Conservation (phyloP, 257 asterid species). For the Rauvolfia tetraphylla region DNA sequence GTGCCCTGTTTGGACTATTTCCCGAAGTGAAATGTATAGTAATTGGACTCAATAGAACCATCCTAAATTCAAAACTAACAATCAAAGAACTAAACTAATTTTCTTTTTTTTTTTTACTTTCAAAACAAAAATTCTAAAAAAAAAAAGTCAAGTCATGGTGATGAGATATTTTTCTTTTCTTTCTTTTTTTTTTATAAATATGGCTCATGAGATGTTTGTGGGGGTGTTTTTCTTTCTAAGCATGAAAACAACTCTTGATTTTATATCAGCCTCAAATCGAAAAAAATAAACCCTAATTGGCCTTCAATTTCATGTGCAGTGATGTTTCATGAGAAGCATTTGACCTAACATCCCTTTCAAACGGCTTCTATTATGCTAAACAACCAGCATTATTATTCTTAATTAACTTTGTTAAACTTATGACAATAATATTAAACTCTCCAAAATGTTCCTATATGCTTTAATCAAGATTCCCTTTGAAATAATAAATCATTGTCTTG, state of each 20-base stretch:
- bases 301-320: neutral
- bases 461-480: neutral
- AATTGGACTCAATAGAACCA: neutral
- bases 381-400: neutral
- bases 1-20: no score
- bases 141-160: no score
- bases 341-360: slow-evolving; percentile 18
- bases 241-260: slow-evolving; percentile 3
- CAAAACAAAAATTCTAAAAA: no score
- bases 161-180: no score
- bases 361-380: slow-evolving; percentile 9
- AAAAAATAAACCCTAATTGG: neutral
- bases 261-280: slow-evolving; percentile 1
- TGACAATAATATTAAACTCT: neutral
- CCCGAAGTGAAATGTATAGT: no score
- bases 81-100: no score
- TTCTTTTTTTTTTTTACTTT: no score
- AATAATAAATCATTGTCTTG: neutral
- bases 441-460: neutral
- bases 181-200: no score
- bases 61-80: neutral
- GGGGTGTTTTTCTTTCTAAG: neutral
- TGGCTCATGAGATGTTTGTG: neutral
- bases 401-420: neutral
- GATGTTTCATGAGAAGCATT: neutral